Evolutionary conservation across 495 filamentous ascomycete genomes (phyloP), one percentile per base, ranked within the genome.

Genomic region (Talaromyces borbonicus): DNA sequence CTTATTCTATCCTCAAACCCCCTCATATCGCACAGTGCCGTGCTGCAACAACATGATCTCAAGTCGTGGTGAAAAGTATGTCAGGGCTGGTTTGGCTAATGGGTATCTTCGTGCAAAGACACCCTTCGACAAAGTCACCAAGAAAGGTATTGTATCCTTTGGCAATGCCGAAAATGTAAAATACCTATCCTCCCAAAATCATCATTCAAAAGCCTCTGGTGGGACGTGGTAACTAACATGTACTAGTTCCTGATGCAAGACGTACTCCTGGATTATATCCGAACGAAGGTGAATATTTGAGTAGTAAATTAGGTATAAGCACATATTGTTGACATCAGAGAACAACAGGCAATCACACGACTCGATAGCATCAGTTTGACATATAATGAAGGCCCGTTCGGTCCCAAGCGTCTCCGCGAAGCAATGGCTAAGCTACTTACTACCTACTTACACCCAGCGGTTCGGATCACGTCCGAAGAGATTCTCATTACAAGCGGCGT

Each of bases 381-480:
- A n/a, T 73, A 72, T 53, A 59, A 66, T 36, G 60, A 67, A 4
- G 62, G 67, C n/a, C 52, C 53, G 1, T 44, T 42, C 9, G 65
- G 66, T 0, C 61, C 60, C 4, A 44, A 27, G 11, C 52, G 62
- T 15, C 57, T 75, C 1, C 61, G 61, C 12, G 43, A 43, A 1
- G 63, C 69, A 5, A 66, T 78, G 50, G 58, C 71, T n/a, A 49
- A 56, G 6, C 68, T 73, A 24, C 37, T 78, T 27, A 75, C 68
- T 35, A 48, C 40, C 2, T 50, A 72, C 35, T 63, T 78, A 44
- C 53, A 63, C 1, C 70, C 75, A 0, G 43, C 53, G 20, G 43
- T 31, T 0, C 56, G 65, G 2, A 39, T 80, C 9, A 49, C 62
- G 8, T 30, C 61, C 5, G 55, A 60, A 6, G 49, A 79, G 23